Percentiles rank a stretch among this genome's conserved stretches.
These are phyloP conservation scores for Conticribra guillardii DNA, from an alignment of 108 stramenopile genomes.

Conservation along the genomic window DNA sequence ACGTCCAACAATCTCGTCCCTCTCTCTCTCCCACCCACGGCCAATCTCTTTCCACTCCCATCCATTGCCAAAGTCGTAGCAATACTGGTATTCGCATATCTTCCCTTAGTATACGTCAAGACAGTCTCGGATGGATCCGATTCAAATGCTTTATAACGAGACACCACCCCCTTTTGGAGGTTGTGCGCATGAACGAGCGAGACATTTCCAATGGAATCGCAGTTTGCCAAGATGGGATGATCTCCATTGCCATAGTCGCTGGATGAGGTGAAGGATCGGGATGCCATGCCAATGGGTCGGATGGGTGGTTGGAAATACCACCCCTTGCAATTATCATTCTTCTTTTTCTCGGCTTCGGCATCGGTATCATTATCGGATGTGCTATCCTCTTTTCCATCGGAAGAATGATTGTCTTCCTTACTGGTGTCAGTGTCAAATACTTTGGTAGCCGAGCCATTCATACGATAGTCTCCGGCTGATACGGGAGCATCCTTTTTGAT, in stretches of 20 bases:
- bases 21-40: conserved; percentile 80
- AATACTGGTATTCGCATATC: conserved; percentile 53
- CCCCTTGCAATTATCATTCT: conserved; percentile 7
- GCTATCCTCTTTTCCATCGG: not conserved
- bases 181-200: conserved; percentile 25
- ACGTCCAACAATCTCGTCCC: conserved; percentile 70
- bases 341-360: not conserved
- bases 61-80: conserved; percentile 65
- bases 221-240: conserved; percentile 19
- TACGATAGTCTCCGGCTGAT: conserved; percentile 1
- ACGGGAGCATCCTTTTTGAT: not conserved
- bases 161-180: conserved; percentile 25
- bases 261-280: not conserved
- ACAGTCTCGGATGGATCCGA: not conserved
- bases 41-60: conserved; percentile 41
- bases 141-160: conserved; percentile 28
- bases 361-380: not conserved
- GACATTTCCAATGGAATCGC: conserved; percentile 37
- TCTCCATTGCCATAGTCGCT: not conserved
- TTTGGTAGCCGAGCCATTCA: conserved; percentile 10
- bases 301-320: conserved; percentile 30
- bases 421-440: conserved; percentile 6
- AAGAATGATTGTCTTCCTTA: conserved; percentile 7
- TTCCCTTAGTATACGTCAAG: conserved; percentile 68
- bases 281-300: conserved; percentile 37